Conservation (phyloP, 768 basidiomycete genomes). For the Lactarius hatsudake region DNA sequence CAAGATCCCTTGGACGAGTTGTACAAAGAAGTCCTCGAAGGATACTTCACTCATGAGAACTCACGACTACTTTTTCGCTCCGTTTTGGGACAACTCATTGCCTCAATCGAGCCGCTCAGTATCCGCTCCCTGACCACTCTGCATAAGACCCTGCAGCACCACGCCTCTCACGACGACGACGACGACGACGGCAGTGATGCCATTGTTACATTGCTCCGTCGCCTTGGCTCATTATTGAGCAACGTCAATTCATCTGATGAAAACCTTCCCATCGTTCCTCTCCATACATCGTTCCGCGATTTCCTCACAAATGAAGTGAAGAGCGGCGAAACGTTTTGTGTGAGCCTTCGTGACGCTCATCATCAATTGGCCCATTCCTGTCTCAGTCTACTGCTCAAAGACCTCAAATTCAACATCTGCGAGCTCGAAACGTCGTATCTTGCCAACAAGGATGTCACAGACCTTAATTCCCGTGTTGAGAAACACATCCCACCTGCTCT, state of each 20-base stretch:
- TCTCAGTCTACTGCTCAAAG: neutral
- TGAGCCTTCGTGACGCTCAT: neutral
- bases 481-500: neutral
- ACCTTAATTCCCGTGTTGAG: neutral
- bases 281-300: slow-evolving; percentile 2
- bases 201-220: neutral
- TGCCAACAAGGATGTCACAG: neutral
- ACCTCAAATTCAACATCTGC: slow-evolving; percentile 5
- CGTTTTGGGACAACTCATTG: neutral
- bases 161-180: too few species aligned
- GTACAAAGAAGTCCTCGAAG: neutral
- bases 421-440: neutral
- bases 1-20: neutral
- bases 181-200: too few species aligned
- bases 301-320: neutral
- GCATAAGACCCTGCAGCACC: too few species aligned
- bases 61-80: neutral
- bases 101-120: neutral
- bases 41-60: neutral
- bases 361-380: neutral
- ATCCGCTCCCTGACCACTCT: neutral
- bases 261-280: neutral
- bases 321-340: neutral
- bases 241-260: slow-evolving; percentile 1
- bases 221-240: slow-evolving; percentile 1